phyloP scores from a whole-genome alignment of 2,329 filamentous ascomycete genomes.

The Exophiala sp. region DNA sequence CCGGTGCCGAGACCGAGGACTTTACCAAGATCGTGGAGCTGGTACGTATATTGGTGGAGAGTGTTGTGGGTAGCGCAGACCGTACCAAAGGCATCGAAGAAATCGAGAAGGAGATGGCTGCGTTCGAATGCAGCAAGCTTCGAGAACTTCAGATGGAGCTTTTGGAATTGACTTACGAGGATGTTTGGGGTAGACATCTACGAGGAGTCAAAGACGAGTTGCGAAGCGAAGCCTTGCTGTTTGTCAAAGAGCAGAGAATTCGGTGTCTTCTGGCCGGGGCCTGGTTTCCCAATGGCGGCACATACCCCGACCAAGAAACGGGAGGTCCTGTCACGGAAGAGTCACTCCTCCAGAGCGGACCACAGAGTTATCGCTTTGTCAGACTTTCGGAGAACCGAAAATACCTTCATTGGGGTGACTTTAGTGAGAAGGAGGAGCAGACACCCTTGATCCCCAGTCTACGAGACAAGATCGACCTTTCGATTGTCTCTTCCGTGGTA shows the following conservation, averaged over 20 bases:
- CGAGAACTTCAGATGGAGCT: conserved; percentile 90
- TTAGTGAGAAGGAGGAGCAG: conserved; percentile 56
- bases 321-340: conserved; percentile 38
- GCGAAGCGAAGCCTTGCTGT: conserved; percentile 84
- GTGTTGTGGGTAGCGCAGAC: conserved; percentile 74
- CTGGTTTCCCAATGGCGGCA: conserved; percentile 66
- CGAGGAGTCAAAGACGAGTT: conserved; percentile 86
- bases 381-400: conserved; percentile 85
- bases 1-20: conserved; percentile 75
- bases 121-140: conserved; percentile 72
- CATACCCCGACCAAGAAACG: conserved; percentile 39
- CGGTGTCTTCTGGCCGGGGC: conserved; percentile 80
- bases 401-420: conserved; percentile 85
- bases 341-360: conserved; percentile 34
- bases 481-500: conserved; percentile 82
- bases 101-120: conserved; percentile 79
- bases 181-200: conserved; percentile 87
- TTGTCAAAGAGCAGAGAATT: conserved; percentile 94
- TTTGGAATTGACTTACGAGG: conserved; percentile 83
- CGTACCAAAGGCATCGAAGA: conserved; percentile 79
- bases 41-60: conserved; percentile 81
- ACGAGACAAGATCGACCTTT: conserved; percentile 61
- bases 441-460: conserved; percentile 47
- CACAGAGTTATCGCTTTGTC: conserved; percentile 70
- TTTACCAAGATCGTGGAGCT: conserved; percentile 92